phyloP scores from a whole-genome alignment of 495 filamentous ascomycete genomes.

The Podospora comata region DNA sequence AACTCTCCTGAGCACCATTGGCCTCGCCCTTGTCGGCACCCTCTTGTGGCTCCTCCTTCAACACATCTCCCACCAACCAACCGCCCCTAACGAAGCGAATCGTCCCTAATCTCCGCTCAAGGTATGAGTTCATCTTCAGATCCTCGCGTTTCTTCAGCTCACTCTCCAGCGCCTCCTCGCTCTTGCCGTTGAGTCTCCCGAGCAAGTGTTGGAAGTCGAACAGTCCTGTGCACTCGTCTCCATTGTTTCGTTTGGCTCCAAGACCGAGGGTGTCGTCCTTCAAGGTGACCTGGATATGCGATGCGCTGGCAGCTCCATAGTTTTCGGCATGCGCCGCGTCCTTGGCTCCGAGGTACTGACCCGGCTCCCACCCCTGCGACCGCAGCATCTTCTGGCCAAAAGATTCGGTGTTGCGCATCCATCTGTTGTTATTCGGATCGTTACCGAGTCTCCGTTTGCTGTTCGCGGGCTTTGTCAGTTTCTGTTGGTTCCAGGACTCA shows the following conservation, averaged over 20 bases:
- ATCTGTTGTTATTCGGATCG: slow-evolving; percentile 92
- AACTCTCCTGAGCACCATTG: slow-evolving; percentile 1
- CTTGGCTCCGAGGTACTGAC: slow-evolving; percentile 70
- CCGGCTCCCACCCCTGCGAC: slow-evolving; percentile 86
- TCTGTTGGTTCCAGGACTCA: not conserved
- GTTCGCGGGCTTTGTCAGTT: slow-evolving; percentile 22
- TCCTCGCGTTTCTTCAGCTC: slow-evolving; percentile 62
- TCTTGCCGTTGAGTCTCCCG: slow-evolving; percentile 85
- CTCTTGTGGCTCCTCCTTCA: slow-evolving; percentile 22
- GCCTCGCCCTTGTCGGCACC: slow-evolving; percentile 2
- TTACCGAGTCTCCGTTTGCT: slow-evolving; percentile 79
- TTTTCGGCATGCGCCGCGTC: slow-evolving; percentile 68
- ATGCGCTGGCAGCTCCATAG: slow-evolving; percentile 70
- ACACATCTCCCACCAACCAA: slow-evolving; percentile 63
- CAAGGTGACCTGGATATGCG: slow-evolving; percentile 72
- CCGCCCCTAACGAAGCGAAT: slow-evolving; percentile 82
- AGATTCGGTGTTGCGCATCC: slow-evolving; percentile 73
- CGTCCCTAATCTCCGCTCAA: slow-evolving; percentile 64
- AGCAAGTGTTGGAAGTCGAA: slow-evolving; percentile 80
- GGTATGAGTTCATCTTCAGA: slow-evolving; percentile 62
- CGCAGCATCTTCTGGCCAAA: slow-evolving; percentile 87
- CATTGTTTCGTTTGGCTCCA: slow-evolving; percentile 67
- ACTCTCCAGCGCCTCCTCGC: slow-evolving; percentile 60
- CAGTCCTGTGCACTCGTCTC: slow-evolving; percentile 74
- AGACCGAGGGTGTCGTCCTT: slow-evolving; percentile 90